These are phyloP conservation scores for Poa annua DNA, from an alignment of 176 grass and related monocot genomes.

Conservation along the genomic window DNA sequence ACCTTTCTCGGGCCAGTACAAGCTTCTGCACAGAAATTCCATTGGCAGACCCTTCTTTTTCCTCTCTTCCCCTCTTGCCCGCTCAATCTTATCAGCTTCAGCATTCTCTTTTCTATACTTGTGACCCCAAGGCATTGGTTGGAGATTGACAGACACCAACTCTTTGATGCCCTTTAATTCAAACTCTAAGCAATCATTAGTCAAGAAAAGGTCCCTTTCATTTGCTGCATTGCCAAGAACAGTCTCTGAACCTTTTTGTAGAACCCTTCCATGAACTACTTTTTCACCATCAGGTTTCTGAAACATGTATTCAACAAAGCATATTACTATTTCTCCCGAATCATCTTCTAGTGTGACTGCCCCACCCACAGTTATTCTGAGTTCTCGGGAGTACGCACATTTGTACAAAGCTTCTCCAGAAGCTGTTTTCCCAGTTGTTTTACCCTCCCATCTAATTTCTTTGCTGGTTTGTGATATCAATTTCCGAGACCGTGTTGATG, in stretches of 20 bases:
- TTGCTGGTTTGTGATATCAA: conserved; percentile 54
- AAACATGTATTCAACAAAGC: conserved; percentile 94
- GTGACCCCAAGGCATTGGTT: conserved; percentile 81
- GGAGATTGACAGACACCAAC: conserved; percentile 68
- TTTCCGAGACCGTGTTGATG: conserved; percentile 50
- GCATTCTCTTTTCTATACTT: conserved; percentile 85
- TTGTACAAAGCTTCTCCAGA: conserved; percentile 69
- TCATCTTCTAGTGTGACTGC: conserved; percentile 75
- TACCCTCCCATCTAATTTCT: conserved; percentile 73
- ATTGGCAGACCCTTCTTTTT: conserved; percentile 84
- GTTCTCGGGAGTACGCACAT: conserved; percentile 59
- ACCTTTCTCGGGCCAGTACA: conserved; percentile 88
- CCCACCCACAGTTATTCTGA: conserved; percentile 59
- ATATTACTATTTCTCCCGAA: conserved; percentile 60
- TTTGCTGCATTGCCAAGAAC: conserved; percentile 95
- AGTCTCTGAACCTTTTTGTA: conserved; percentile 77
- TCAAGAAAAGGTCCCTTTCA: conserved; percentile 92
- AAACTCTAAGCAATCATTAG: conserved; percentile 89
- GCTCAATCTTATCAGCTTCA: conserved; percentile 70
- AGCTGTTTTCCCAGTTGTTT: conserved; percentile 54
- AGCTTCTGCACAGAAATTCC: conserved; percentile 85
- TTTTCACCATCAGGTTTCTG: conserved; percentile 70
- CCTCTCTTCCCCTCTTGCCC: conserved; percentile 74
- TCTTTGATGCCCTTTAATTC: conserved; percentile 84
- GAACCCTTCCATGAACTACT: conserved; percentile 82